Percentiles rank a stretch among this genome's conserved stretches.
phyloP scores from a whole-genome alignment of 2,329 filamentous ascomycete species.

The Fusarium pininemorale region DNA sequence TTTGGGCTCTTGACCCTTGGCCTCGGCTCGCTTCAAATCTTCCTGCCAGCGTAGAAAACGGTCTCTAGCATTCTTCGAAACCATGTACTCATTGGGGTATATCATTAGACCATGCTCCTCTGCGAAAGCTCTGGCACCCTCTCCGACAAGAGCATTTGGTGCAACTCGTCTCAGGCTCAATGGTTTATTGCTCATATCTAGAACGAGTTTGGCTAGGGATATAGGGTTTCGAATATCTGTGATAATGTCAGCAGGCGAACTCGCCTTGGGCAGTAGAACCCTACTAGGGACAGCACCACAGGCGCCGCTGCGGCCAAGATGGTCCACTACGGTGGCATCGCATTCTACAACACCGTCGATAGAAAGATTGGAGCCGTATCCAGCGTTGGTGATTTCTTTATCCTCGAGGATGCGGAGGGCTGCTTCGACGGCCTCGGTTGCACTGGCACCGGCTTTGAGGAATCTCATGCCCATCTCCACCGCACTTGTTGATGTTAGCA shows the following conservation, averaged over 20 bases:
- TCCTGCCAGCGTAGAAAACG: conserved; percentile 82
- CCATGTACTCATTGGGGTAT: conserved; percentile 77
- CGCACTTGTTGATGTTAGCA: conserved; percentile 69
- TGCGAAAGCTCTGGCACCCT: conserved; percentile 89
- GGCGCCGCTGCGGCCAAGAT: conserved; percentile 89
- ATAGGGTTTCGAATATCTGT: conserved; percentile 93
- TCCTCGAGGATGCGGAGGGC: conserved; percentile 91
- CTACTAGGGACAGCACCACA: conserved; percentile 90
- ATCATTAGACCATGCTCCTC: conserved; percentile 78
- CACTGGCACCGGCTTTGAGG: conserved; percentile 79
- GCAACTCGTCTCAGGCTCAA: conserved; percentile 89
- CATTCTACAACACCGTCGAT: conserved; percentile 93
- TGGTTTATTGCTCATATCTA: conserved; percentile 78
- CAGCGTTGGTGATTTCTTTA: conserved; percentile 94
- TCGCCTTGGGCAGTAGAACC: conserved; percentile 47
- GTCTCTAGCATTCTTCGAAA: conserved; percentile 82
- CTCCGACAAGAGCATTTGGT: conserved; percentile 87
- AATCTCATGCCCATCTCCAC: conserved; percentile 85
- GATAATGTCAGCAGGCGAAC: not conserved
- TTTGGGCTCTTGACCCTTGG: conserved; percentile 48
- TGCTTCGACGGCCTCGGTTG: conserved; percentile 88
- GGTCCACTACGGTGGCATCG: conserved; percentile 92
- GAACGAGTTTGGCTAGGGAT: conserved; percentile 81
- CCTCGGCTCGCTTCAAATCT: conserved; percentile 73
- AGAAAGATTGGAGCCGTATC: conserved; percentile 93